phyloP scores from a whole-genome alignment of 352 stramenopile genomes.

The Globisporangium polare region DNA sequence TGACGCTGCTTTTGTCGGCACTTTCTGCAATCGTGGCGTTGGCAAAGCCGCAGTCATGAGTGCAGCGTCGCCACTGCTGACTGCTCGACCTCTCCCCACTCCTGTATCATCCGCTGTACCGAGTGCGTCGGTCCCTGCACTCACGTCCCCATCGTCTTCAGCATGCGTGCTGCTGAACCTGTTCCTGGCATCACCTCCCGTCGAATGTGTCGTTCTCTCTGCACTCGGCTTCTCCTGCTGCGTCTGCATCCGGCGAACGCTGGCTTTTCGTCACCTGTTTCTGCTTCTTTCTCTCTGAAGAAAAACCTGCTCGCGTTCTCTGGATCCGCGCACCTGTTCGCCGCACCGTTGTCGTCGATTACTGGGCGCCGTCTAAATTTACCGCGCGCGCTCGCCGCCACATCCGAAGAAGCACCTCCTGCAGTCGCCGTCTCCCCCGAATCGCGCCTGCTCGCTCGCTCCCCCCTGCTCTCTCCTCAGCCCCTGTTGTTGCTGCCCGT shows the following conservation, averaged over 20 bases:
- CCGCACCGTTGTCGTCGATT: background rate
- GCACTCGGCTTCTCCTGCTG: constrained; percentile 1
- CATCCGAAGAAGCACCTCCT: no score
- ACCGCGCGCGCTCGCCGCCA: background rate
- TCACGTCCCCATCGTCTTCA: background rate
- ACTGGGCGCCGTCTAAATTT: background rate
- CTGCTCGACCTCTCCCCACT: background rate
- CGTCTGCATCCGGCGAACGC: background rate
- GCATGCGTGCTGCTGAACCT: background rate
- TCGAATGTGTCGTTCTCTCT: background rate
- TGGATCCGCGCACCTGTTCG: background rate
- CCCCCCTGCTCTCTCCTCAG: background rate
- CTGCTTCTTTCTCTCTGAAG: background rate
- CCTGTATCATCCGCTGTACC: background rate
- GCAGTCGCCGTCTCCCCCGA: background rate
- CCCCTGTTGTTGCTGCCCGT: background rate
- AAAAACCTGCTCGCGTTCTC: background rate
- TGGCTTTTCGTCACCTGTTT: background rate
- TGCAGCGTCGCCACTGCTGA: background rate
- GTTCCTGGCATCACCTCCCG: background rate
- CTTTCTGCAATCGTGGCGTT: constrained; percentile 1
- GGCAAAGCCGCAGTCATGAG: constrained; percentile 3
- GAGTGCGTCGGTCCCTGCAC: background rate
- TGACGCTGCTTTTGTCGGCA: constrained; percentile 6
- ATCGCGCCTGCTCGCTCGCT: background rate